Evolutionary conservation across 2,329 filamentous ascomycete genomes (phyloP).

Genomic region (Davidsoniella eucalypti): DNA sequence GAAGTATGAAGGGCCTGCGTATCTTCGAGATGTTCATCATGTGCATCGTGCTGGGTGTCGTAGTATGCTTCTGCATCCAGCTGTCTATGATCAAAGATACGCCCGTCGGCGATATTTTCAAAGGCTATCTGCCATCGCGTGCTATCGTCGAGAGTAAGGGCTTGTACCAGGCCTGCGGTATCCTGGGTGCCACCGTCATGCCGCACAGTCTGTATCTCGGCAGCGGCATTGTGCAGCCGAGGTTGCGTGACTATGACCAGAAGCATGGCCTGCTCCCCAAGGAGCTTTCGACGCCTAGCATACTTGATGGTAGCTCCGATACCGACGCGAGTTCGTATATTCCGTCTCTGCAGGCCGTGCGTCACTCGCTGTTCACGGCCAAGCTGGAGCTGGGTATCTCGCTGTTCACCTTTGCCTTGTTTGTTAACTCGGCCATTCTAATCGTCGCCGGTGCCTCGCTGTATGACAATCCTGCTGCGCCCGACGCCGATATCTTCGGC

Average conservation of each 20-base stretch:
- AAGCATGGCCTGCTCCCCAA: conserved; percentile 35
- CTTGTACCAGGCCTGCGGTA: conserved; percentile 57
- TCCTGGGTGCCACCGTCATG: conserved; percentile 62
- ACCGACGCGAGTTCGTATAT: conserved; percentile 43
- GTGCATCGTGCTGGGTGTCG: conserved; percentile 48
- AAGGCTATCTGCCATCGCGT: conserved; percentile 46
- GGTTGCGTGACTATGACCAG: conserved; percentile 46
- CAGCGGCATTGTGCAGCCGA: conserved; percentile 50
- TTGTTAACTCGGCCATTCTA: conserved; percentile 69
- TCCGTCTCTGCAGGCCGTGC: conserved; percentile 57
- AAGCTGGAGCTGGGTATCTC: conserved; percentile 53
- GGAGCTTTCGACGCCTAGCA: conserved; percentile 10
- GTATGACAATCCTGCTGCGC: conserved; percentile 43
- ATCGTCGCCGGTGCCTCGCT: conserved; percentile 68
- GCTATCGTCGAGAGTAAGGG: conserved; percentile 41
- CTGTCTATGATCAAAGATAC: conserved; percentile 43
- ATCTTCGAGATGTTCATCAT: conserved; percentile 50
- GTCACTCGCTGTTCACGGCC: conserved; percentile 56
- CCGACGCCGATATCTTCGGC: conserved; percentile 61
- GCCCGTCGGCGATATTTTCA: conserved; percentile 41
- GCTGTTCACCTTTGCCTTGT: conserved; percentile 69
- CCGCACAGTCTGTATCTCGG: conserved; percentile 53
- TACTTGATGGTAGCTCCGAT: conserved; percentile 15
- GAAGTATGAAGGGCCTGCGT: conserved; percentile 40
- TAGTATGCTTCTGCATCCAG: conserved; percentile 55